Evolutionary conservation across 2,329 filamentous ascomycete genomes (phyloP).

Genomic region (Fusarium robinianum): DNA sequence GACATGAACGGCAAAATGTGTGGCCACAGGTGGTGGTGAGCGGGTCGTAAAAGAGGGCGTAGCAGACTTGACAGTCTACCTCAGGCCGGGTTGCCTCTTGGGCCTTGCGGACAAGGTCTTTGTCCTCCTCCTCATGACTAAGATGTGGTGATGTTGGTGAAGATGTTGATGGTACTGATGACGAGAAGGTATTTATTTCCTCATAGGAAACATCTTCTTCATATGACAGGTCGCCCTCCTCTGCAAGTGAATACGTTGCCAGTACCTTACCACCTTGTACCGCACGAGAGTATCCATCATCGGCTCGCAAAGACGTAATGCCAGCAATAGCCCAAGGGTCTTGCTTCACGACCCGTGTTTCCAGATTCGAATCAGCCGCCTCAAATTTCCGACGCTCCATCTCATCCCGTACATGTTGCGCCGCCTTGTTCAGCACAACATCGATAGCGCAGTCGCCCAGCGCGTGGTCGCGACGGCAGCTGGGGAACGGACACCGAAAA

Average conservation of each 20-base stretch:
- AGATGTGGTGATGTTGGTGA: constrained; percentile 26
- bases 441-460: constrained; percentile 76
- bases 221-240: constrained; percentile 62
- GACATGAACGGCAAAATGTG: constrained; percentile 82
- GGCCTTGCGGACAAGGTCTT: constrained; percentile 54
- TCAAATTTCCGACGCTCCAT: constrained; percentile 50
- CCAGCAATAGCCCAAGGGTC: constrained; percentile 49
- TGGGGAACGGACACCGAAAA: constrained; percentile 72
- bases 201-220: constrained; percentile 59
- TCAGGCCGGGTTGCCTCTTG: constrained; percentile 68
- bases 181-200: too few species aligned
- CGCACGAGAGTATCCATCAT: constrained; percentile 40
- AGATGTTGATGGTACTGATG: constrained; percentile 26
- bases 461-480: constrained; percentile 73
- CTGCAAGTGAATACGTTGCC: constrained; percentile 69
- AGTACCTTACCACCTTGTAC: constrained; percentile 63
- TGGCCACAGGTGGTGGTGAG: constrained; percentile 86
- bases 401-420: constrained; percentile 61
- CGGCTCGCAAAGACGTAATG: constrained; percentile 46
- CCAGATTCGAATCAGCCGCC: constrained; percentile 30
- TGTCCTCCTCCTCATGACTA: constrained; percentile 35
- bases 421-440: constrained; percentile 74
- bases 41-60: constrained; percentile 78
- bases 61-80: constrained; percentile 88
- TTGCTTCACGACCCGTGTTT: constrained; percentile 45